Percentiles rank a stretch among this genome's conserved stretches.
phyloP scores from a whole-genome alignment of 495 filamentous ascomycete genomes.

The Lasiosphaeria hispida region DNA sequence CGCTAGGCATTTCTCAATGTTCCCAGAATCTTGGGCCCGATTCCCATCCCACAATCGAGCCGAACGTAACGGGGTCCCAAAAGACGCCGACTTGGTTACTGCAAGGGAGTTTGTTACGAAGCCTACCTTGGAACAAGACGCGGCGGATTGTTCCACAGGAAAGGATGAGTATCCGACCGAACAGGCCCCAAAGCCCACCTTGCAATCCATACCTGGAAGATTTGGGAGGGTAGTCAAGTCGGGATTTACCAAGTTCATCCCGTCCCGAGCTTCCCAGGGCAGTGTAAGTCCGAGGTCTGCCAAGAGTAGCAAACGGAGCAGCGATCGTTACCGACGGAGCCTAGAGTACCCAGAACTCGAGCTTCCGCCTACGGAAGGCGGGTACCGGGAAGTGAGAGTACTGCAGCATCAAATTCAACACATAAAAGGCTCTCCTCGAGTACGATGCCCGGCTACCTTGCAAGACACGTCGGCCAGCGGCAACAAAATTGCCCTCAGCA shows the following conservation, averaged over 20 bases:
- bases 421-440: conserved; percentile 22
- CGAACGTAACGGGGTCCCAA: conserved; percentile 30
- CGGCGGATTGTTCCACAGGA: not conserved
- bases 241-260: conserved; percentile 32
- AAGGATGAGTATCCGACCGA: not conserved
- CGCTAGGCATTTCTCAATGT: not conserved
- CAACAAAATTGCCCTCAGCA: conserved; percentile 10
- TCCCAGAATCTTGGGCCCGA: conserved; percentile 35
- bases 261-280: conserved; percentile 13
- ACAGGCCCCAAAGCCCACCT: conserved; percentile 1
- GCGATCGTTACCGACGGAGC: conserved; percentile 8
- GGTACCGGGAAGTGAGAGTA: conserved; percentile 31
- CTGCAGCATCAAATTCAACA: conserved; percentile 33
- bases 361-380: conserved; percentile 29
- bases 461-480: not conserved
- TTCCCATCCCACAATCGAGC: conserved; percentile 38
- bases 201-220: conserved; percentile 27
- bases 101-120: conserved; percentile 20
- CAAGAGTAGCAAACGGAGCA: conserved; percentile 1
- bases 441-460: not conserved
- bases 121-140: not conserved
- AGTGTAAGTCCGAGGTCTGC: conserved; percentile 4
- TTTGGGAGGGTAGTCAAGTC: conserved; percentile 34
- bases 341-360: conserved; percentile 40
- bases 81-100: conserved; percentile 23